Evolutionary conservation across 345 rosid genomes (phyloP), one percentile per base, ranked within the genome.

Genomic region (Erucastrum elatum): DNA sequence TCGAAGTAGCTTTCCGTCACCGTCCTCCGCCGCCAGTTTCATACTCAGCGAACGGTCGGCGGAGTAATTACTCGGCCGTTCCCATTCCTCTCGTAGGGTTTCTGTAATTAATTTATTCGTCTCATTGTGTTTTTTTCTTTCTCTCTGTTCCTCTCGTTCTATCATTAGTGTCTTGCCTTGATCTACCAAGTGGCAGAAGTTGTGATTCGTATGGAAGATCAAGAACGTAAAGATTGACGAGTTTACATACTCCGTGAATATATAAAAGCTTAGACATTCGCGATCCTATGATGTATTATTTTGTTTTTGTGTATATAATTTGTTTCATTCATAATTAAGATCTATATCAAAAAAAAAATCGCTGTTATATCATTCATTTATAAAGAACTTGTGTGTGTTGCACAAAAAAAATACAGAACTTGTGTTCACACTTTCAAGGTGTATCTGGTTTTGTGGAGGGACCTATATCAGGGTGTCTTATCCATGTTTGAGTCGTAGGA

Each of bases 11-110:
- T 64, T 75, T 80, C 58, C 79, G 83, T 4, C 67, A 70, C 10
- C 79, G 79, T 70, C 83, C 76, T 63, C 79, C 79, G 30, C 79
- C 76, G 63, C 60, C 21, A 17, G 7, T 62, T 74, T 70, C 37
- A 10, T 62, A 67, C 51, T 53, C 61, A 3, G 4, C 37, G 25
- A 39, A 80, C 17, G 72, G 71, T 75, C 75, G 72, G 15, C 72
- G 75, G 55, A 75, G 83, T 75, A 41, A 69, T 41, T 70, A 75
- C 76, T 9, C 79, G 3, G 41, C 79, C 63, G 72, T 80, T 80
- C 79, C 78, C 4, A 64, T 75, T 74, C 82, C 79, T 68, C 79
- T 80, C 1, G 71, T 75, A 1, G 83, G 83, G 25, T 80, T 80
- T 68, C 68, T 79, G 64, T 79, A 67, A 49, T n/a, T 72, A 25